A percentile compares a stretch with the other conserved stretches of the same genome.
Evolutionary conservation across 257 asterid genomes (phyloP).

Genomic region (Hygrophila difformis): DNA sequence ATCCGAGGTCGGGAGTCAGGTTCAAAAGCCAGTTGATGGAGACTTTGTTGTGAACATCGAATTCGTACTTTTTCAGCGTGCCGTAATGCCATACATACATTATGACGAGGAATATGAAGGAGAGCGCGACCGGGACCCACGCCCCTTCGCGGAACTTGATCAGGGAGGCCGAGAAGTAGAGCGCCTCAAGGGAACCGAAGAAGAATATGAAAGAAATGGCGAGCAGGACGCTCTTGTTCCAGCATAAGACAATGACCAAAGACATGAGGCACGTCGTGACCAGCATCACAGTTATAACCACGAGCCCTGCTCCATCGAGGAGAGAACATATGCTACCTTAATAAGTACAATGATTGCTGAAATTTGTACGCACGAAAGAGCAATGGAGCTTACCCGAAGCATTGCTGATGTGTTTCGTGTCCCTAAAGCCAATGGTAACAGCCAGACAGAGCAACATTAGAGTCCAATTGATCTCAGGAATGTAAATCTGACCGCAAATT

Average conservation of each 20-base stretch:
- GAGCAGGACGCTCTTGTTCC: constrained; percentile 49
- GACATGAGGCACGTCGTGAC: constrained; percentile 94
- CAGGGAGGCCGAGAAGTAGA: constrained; percentile 90
- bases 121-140: constrained; percentile 85
- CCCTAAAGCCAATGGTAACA: constrained; percentile 81
- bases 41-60: constrained; percentile 78
- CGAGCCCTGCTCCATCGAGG: constrained; percentile 71
- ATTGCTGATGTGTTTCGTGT: constrained; percentile 90
- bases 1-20: constrained; percentile 74
- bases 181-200: constrained; percentile 89
- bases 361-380: too few relatives aligned
- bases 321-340: too few relatives aligned
- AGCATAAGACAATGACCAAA: constrained; percentile 77
- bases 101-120: constrained; percentile 50
- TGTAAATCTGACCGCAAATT: constrained; percentile 83
- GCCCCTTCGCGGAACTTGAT: constrained; percentile 95
- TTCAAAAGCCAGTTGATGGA: constrained; percentile 81
- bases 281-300: constrained; percentile 91
- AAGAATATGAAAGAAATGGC: constrained; percentile 65
- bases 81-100: constrained; percentile 93
- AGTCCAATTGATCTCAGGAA: constrained; percentile 93
- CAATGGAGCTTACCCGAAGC: constrained; percentile 58
- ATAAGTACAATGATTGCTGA: too few relatives aligned
- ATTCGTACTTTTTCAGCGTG: constrained; percentile 71
- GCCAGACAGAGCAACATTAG: constrained; percentile 87